Evolutionary conservation across 441 rosid species (phyloP).

Genomic region (Heliophila coronopifolia): DNA sequence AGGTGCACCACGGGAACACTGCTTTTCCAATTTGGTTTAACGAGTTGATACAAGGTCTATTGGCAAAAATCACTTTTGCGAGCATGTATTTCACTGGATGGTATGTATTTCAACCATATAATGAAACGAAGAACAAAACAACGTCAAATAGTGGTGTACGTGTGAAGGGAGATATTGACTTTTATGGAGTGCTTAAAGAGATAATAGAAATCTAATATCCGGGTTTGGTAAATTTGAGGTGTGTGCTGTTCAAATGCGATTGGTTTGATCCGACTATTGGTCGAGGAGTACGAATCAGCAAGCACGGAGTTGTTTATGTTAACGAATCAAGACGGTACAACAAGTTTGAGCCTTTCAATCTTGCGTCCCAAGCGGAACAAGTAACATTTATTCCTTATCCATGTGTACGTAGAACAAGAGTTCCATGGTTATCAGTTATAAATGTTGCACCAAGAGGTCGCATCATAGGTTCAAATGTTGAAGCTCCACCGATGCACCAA

Average conservation of each 20-base stretch:
- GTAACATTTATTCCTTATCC: neutral
- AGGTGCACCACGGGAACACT: neutral
- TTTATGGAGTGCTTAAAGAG: neutral
- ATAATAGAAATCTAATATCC: neutral
- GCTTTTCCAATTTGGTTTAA: neutral
- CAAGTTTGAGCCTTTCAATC: neutral
- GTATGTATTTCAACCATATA: neutral
- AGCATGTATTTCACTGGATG: neutral
- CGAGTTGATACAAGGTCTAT: neutral
- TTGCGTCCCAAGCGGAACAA: neutral
- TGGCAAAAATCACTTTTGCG: neutral
- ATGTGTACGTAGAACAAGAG: accelerated
- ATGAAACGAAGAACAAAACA: too few relatives aligned
- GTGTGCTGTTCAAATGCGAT: neutral
- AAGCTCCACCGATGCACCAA: too few relatives aligned
- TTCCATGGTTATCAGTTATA: neutral
- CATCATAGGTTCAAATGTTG: too few relatives aligned
- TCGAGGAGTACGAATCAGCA: neutral
- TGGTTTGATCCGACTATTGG: neutral
- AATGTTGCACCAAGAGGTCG: neutral
- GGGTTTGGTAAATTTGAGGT: neutral
- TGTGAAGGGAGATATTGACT: neutral
- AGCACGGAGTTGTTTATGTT: neutral
- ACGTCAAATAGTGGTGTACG: neutral
- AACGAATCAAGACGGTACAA: neutral